Conservation (phyloP, 2,329 filamentous ascomycete genomes). For the Botrytis sinoallii region DNA sequence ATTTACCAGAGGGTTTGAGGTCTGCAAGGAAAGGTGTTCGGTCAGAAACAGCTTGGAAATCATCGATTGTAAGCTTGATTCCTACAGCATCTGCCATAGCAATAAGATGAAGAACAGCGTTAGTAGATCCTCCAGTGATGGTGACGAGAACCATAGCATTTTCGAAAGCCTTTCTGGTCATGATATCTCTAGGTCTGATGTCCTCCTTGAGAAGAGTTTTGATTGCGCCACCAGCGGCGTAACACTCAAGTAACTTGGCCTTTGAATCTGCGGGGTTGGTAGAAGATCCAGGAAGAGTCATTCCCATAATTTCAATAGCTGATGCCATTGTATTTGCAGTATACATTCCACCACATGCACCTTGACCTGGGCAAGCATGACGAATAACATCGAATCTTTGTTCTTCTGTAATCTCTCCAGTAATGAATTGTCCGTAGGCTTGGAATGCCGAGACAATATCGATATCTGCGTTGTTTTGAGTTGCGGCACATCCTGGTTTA, state of each 20-base stretch:
- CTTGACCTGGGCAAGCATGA: slow-evolving; percentile 80
- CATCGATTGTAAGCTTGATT: slow-evolving; percentile 78
- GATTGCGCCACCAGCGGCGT: slow-evolving; percentile 68
- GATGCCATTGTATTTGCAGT: slow-evolving; percentile 76
- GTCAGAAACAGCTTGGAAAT: slow-evolving; percentile 81
- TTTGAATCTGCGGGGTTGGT: slow-evolving; percentile 74
- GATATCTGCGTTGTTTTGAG: slow-evolving; percentile 70
- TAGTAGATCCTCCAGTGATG: slow-evolving; percentile 80
- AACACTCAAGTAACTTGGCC: slow-evolving; percentile 70
- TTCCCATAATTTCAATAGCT: slow-evolving; percentile 68
- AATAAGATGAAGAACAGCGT: slow-evolving; percentile 80
- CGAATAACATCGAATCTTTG: slow-evolving; percentile 92
- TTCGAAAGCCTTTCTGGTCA: slow-evolving; percentile 78
- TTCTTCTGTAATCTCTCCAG: slow-evolving; percentile 86
- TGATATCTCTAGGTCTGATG: slow-evolving; percentile 72
- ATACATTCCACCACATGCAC: slow-evolving; percentile 85
- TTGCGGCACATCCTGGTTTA: slow-evolving; percentile 78
- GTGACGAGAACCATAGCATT: slow-evolving; percentile 82
- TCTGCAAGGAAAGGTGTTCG: slow-evolving; percentile 77
- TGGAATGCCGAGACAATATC: slow-evolving; percentile 98
- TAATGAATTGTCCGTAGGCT: slow-evolving; percentile 91
- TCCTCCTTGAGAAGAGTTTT: slow-evolving; percentile 72
- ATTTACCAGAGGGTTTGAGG: slow-evolving; percentile 72
- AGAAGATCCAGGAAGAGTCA: slow-evolving; percentile 79
- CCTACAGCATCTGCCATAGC: slow-evolving; percentile 80